Conservation (phyloP, 1,284 basidiomycete genomes). For the Trichosporon asahii region DNA sequence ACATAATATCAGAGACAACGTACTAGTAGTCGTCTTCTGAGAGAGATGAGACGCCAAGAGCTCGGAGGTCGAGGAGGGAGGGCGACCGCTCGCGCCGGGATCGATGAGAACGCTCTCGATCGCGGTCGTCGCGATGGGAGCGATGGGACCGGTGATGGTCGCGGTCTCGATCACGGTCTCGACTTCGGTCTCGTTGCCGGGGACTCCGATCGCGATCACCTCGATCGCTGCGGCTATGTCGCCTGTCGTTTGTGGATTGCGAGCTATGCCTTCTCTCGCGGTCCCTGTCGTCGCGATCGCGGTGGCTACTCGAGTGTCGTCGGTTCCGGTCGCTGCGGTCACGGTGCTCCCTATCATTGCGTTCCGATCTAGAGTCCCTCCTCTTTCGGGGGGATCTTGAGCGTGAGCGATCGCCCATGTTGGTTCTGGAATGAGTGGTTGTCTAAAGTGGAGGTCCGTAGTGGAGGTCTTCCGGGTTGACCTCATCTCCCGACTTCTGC, state of each 20-base stretch:
- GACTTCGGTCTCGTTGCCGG: not conserved
- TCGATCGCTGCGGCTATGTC: not conserved
- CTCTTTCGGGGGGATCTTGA: not conserved
- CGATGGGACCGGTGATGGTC: constrained; percentile 11
- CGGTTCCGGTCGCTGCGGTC: not conserved
- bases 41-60: constrained; percentile 42
- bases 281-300: constrained; percentile 11
- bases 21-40: constrained; percentile 49
- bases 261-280: not conserved
- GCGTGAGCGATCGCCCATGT: not conserved
- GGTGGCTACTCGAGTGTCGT: not conserved
- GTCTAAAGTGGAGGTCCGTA: not conserved
- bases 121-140: constrained; percentile 1
- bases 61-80: constrained; percentile 36
- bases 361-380: not conserved
- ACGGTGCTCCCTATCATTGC: not conserved
- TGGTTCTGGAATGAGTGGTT: not conserved
- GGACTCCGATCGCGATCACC: not conserved
- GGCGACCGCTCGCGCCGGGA: constrained; percentile 28
- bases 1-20: constrained; percentile 16
- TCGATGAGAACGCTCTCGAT: constrained; percentile 2
- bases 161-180: constrained; percentile 12
- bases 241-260: not conserved
- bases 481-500: not conserved
- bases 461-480: not conserved